Evolutionary conservation across 2,329 filamentous ascomycete species (phyloP).

Genomic region (Teratosphaeria viscida): DNA sequence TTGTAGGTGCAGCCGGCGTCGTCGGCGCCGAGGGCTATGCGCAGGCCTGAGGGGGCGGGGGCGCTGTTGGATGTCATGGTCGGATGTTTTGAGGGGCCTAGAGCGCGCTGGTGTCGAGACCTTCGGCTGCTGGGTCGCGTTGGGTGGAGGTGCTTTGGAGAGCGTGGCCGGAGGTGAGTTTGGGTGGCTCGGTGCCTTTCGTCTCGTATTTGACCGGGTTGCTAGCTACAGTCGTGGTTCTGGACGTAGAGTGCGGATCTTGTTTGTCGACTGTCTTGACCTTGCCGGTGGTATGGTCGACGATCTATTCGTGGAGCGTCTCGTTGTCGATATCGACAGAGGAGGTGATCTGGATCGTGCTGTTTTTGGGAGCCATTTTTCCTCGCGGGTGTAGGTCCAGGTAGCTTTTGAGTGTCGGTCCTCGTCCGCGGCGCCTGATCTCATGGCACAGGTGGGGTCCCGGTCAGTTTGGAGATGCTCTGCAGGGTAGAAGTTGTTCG

Average conservation of each 20-base stretch:
- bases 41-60: constrained; percentile 16
- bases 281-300: constrained; percentile 26
- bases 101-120: constrained; percentile 24
- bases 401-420: neutral
- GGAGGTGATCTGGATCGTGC: neutral
- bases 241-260: constrained; percentile 24
- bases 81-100: constrained; percentile 3
- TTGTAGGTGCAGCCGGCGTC: constrained; percentile 73
- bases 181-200: constrained; percentile 17
- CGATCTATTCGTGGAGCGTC: constrained; percentile 26
- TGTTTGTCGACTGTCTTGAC: constrained; percentile 26
- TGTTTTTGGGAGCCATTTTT: neutral
- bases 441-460: neutral
- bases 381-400: neutral
- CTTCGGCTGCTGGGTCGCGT: constrained; percentile 10
- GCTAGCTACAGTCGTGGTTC: constrained; percentile 25
- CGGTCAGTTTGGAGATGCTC: neutral
- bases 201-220: constrained; percentile 28
- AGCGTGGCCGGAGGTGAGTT: constrained; percentile 8
- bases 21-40: constrained; percentile 54
- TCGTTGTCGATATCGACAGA: constrained; percentile 31
- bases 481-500: neutral
- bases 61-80: constrained; percentile 11
- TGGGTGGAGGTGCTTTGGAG: constrained; percentile 1
- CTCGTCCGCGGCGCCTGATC: neutral